These are phyloP conservation scores for Harrya chromipes DNA, from an alignment of 768 basidiomycete species.

Conservation along the genomic window DNA sequence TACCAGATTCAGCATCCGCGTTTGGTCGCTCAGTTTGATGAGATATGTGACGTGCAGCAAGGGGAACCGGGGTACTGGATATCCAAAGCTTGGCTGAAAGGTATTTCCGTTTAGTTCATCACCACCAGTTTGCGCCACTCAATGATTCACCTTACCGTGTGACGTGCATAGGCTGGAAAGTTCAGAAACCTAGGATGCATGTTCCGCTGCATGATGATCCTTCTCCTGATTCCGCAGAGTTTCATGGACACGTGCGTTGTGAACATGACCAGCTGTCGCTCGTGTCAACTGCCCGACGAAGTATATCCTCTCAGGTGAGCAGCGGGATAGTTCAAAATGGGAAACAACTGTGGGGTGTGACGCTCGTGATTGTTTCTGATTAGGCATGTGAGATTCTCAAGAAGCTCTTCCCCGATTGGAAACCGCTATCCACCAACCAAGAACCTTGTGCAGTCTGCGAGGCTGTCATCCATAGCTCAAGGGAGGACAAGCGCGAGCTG, in stretches of 20 bases:
- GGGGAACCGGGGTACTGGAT: slow-evolving; percentile 60
- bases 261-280: slow-evolving; percentile 64
- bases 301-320: slow-evolving; percentile 60
- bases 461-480: slow-evolving; percentile 48
- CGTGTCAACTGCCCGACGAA: slow-evolving; percentile 52
- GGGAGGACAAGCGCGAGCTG: slow-evolving; percentile 58
- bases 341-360: slow-evolving; percentile 9
- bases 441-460: slow-evolving; percentile 67
- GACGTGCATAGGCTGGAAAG: slow-evolving; percentile 61
- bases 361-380: slow-evolving; percentile 14
- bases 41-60: slow-evolving; percentile 41
- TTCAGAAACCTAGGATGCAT: slow-evolving; percentile 77
- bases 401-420: slow-evolving; percentile 63
- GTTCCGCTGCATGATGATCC: slow-evolving; percentile 54
- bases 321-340: slow-evolving; percentile 5
- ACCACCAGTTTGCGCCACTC: slow-evolving; percentile 8
- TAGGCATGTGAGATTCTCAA: slow-evolving; percentile 59
- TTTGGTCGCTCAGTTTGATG: slow-evolving; percentile 57
- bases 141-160: slow-evolving; percentile 6
- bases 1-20: slow-evolving; percentile 69
- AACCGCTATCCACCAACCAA: slow-evolving; percentile 45
- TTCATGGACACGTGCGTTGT: slow-evolving; percentile 59
- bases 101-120: slow-evolving; percentile 34
- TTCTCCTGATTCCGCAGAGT: slow-evolving; percentile 59
- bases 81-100: slow-evolving; percentile 78